Percentiles rank a stretch among this genome's conserved stretches.
These are phyloP conservation scores for Ochetophila trinervis DNA, from an alignment of 306 rosid genomes.

Conservation along the genomic window DNA sequence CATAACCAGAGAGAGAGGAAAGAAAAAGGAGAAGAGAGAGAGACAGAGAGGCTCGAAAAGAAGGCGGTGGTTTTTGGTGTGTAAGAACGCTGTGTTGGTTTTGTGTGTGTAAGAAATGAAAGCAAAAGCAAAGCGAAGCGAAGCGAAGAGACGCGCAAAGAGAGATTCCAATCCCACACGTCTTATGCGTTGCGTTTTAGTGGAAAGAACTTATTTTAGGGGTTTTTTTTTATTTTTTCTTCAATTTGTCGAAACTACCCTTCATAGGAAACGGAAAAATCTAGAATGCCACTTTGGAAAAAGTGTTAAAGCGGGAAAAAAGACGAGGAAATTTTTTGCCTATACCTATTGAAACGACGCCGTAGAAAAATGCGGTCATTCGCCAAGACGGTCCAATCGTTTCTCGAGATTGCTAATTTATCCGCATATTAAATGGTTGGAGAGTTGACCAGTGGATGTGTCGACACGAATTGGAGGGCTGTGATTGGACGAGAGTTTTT, in stretches of 20 bases:
- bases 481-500: no score
- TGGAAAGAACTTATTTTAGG: no score
- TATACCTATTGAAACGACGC: neutral
- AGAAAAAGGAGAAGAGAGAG: conserved; percentile 1
- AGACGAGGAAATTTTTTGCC: neutral
- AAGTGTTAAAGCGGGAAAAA: conserved; percentile 8
- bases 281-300: neutral
- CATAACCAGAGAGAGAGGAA: neutral
- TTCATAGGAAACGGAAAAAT: neutral
- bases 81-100: no score
- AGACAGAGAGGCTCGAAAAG: neutral
- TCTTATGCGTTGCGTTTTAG: conserved; percentile 39
- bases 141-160: conserved; percentile 4
- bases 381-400: neutral
- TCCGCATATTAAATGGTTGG: no score
- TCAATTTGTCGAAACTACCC: conserved; percentile 31
- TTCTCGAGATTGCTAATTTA: no score
- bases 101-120: neutral
- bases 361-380: neutral
- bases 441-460: no score
- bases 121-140: neutral
- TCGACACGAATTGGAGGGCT: no score
- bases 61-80: conserved; percentile 12
- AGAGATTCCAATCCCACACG: neutral
- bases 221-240: no score